phyloP scores from a whole-genome alignment of 2,329 filamentous ascomycete genomes.

The Orbilia blumenaviensis region DNA sequence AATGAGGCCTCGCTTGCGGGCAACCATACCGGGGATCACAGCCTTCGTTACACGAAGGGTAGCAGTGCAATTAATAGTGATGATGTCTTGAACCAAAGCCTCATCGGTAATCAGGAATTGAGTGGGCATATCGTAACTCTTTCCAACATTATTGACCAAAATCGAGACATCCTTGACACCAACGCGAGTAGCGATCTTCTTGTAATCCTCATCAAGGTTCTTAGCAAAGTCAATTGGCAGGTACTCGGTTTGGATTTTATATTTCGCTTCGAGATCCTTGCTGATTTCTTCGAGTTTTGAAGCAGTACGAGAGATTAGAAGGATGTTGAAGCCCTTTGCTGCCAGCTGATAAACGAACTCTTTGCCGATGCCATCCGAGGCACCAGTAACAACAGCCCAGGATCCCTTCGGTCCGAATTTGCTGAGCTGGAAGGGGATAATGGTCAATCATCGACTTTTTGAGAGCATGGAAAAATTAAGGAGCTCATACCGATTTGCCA shows the following conservation, averaged over 20 bases:
- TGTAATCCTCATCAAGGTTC: constrained; percentile 82
- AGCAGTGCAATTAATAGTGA: constrained; percentile 92
- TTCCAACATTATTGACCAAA: constrained; percentile 95
- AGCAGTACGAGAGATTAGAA: constrained; percentile 94
- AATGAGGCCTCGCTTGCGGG: constrained; percentile 85
- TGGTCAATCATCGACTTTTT: constrained; percentile 32
- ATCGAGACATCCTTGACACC: constrained; percentile 81
- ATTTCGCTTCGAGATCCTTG: constrained; percentile 76
- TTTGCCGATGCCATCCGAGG: constrained; percentile 95
- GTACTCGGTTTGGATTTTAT: constrained; percentile 76
- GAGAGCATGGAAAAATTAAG: neutral
- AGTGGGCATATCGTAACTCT: constrained; percentile 91
- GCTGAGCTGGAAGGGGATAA: constrained; percentile 70
- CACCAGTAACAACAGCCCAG: constrained; percentile 94
- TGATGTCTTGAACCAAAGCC: constrained; percentile 85
- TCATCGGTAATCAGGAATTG: constrained; percentile 81
- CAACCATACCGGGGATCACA: constrained; percentile 82
- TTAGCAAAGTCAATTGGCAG: constrained; percentile 91
- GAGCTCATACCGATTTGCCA: constrained; percentile 63
- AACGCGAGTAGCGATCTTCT: constrained; percentile 73
- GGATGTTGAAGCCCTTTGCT: constrained; percentile 88
- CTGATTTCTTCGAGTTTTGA: constrained; percentile 85
- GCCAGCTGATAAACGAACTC: constrained; percentile 93
- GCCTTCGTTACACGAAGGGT: constrained; percentile 89
- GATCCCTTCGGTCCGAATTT: constrained; percentile 90